A percentile compares a stretch with the other conserved stretches of the same genome.
Evolutionary conservation across 2,329 filamentous ascomycete genomes (phyloP).

Genomic region (Leptographium wingfieldii): DNA sequence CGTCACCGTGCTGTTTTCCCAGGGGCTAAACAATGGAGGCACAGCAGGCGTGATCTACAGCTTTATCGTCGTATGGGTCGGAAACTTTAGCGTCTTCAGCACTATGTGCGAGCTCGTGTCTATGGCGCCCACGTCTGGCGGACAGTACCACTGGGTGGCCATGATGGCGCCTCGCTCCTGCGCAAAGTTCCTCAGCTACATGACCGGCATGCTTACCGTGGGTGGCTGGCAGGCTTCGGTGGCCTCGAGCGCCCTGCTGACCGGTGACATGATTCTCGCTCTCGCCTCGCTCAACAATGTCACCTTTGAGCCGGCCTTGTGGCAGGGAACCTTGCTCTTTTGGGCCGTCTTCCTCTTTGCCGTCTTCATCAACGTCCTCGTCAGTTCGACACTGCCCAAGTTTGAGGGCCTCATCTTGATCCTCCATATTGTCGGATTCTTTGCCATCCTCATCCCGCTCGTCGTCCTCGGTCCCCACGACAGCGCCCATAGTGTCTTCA

Average conservation of each 20-base stretch:
- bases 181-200: constrained; percentile 41
- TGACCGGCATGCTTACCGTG: constrained; percentile 35
- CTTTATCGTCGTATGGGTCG: constrained; percentile 32
- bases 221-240: constrained; percentile 28
- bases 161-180: constrained; percentile 33
- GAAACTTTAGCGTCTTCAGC: constrained; percentile 27
- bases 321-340: constrained; percentile 34
- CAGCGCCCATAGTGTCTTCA: constrained; percentile 23
- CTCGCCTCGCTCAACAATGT: constrained; percentile 26
- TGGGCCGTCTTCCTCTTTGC: constrained; percentile 32
- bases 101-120: constrained; percentile 27
- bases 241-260: constrained; percentile 26
- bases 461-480: constrained; percentile 12
- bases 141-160: constrained; percentile 48
- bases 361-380: constrained; percentile 34
- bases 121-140: constrained; percentile 36
- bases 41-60: constrained; percentile 39
- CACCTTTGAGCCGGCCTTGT: constrained; percentile 24
- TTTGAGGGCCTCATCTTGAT: constrained; percentile 34
- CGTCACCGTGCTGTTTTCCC: constrained; percentile 18
- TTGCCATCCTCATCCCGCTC: constrained; percentile 13
- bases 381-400: constrained; percentile 29
- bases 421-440: constrained; percentile 5
- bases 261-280: constrained; percentile 32
- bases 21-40: constrained; percentile 33